A percentile compares a stretch with the other conserved stretches of the same genome.
These are phyloP conservation scores for Carex littledalei DNA, from an alignment of 176 grass and related monocot species.

Conservation along the genomic window DNA sequence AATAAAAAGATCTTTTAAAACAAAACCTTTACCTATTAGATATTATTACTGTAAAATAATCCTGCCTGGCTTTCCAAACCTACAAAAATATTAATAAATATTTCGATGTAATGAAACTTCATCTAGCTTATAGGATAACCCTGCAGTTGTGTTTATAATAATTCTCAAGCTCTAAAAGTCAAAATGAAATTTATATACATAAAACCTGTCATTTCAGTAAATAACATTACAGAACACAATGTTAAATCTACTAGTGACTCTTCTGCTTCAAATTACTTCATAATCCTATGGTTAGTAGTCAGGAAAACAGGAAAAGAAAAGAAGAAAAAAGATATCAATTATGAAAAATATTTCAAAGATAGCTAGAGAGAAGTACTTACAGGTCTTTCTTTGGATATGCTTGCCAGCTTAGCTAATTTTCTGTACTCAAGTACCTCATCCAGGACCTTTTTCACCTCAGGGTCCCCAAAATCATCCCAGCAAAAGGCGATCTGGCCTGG, in stretches of 20 bases:
- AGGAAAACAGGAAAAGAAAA: neutral
- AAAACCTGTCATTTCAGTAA: neutral
- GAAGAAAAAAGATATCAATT: neutral
- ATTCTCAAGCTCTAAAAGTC: neutral
- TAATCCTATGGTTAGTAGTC: neutral
- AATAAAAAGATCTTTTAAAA: neutral
- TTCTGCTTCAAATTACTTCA: neutral
- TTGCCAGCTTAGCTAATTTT: slow-evolving; percentile 55
- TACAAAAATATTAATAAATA: neutral
- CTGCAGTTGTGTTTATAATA: neutral
- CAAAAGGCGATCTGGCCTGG: slow-evolving; percentile 30
- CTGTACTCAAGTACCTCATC: slow-evolving; percentile 78
- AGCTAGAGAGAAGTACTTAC: slow-evolving; percentile 12
- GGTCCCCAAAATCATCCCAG: slow-evolving; percentile 84
- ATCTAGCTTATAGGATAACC: neutral
- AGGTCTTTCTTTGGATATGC: slow-evolving; percentile 34
- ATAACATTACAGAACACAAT: neutral
- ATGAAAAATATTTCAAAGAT: neutral
- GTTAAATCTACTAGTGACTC: neutral
- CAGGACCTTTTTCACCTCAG: slow-evolving; percentile 71
- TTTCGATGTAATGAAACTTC: neutral
- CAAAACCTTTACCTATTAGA: neutral
- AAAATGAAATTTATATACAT: neutral
- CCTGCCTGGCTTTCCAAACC: neutral
- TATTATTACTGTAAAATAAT: neutral